Conservation (phyloP, 306 rosid genomes). For the Cucumis sativus region DNA sequence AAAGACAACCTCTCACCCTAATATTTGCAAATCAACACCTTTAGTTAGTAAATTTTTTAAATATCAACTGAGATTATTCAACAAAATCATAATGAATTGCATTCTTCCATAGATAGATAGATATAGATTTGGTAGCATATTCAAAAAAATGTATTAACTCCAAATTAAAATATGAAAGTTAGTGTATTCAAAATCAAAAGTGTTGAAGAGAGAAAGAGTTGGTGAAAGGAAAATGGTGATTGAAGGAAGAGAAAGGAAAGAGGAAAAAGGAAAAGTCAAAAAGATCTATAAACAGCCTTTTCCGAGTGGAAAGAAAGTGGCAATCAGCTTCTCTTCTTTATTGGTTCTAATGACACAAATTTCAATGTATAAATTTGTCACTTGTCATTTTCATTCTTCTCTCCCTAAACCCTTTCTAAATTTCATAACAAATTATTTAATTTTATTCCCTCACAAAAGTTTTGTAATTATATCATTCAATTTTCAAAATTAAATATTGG, state of each 20-base stretch:
- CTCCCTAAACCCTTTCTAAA: background rate
- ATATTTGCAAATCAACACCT: too few species aligned
- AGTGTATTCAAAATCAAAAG: background rate
- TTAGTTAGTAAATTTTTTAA: too few species aligned
- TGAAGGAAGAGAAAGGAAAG: background rate
- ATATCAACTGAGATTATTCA: too few species aligned
- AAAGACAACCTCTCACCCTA: background rate
- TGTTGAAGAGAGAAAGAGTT: background rate
- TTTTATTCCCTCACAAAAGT: too few species aligned
- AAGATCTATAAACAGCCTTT: background rate
- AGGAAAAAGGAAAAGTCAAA: background rate
- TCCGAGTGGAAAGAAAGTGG: background rate
- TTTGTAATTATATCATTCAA: too few species aligned
- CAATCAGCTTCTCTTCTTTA: background rate
- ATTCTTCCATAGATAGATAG: too few species aligned
- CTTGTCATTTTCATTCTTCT: background rate
- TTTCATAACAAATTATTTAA: background rate
- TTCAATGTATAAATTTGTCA: background rate
- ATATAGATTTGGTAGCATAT: too few species aligned
- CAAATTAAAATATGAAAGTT: too few species aligned
- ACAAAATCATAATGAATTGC: too few species aligned
- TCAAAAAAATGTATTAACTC: too few species aligned
- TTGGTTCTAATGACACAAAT: background rate
- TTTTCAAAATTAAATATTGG: too few species aligned
- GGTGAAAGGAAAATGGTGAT: background rate